Conservation (phyloP, 176 grass and related monocot species). For the Phoenix roebelenii region DNA sequence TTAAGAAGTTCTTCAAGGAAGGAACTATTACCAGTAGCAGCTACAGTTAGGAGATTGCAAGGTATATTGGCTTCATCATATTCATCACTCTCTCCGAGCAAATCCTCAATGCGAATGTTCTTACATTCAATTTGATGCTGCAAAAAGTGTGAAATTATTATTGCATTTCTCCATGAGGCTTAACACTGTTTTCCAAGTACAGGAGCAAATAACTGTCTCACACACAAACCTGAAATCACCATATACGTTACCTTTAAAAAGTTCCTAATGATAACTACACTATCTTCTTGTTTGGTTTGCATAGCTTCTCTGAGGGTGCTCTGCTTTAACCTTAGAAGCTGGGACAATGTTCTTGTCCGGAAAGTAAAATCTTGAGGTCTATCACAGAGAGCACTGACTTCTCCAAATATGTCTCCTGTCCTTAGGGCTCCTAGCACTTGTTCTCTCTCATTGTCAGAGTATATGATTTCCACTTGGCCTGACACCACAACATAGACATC, state of each 20-base stretch:
- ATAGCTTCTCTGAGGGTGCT: conserved; percentile 79
- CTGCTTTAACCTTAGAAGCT: conserved; percentile 77
- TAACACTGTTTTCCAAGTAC: too few relatives aligned
- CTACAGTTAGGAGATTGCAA: conserved; percentile 67
- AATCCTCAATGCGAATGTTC: conserved; percentile 57
- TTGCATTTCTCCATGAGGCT: not conserved
- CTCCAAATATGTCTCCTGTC: conserved; percentile 60
- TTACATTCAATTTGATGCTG: conserved; percentile 77
- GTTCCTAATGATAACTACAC: conserved; percentile 70
- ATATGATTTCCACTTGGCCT: conserved; percentile 56
- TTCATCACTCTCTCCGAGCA: conserved; percentile 40
- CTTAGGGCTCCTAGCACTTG: conserved; percentile 29
- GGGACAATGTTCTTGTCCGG: conserved; percentile 65
- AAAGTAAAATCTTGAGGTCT: conserved; percentile 64
- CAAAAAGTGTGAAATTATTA: conserved; percentile 7
- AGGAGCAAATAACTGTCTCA: too few relatives aligned
- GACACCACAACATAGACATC: conserved; percentile 75
- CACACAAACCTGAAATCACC: not conserved
- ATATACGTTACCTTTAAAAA: conserved; percentile 52
- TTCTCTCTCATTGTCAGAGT: conserved; percentile 32
- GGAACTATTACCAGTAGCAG: conserved; percentile 63
- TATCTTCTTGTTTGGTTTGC: conserved; percentile 65
- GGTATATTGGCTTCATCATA: conserved; percentile 35
- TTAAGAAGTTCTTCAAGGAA: conserved; percentile 82
- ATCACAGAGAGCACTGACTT: conserved; percentile 62